A percentile compares a stretch with the other conserved stretches of the same genome.
phyloP scores from a whole-genome alignment of 139 green algal genomes.

The Haematococcus sp. region DNA sequence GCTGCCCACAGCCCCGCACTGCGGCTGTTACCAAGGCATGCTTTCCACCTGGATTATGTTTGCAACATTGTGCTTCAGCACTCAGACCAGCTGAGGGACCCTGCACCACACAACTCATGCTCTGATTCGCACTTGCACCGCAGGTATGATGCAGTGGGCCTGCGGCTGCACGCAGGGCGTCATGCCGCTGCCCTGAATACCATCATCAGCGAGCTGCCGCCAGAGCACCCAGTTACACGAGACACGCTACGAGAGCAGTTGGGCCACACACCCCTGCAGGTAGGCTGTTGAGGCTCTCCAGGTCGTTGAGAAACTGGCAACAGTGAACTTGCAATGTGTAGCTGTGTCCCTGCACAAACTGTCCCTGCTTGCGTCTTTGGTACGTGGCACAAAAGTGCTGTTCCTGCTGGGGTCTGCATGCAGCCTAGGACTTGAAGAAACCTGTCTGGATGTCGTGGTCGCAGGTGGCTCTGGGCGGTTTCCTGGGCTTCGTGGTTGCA shows the following conservation, averaged over 20 bases:
- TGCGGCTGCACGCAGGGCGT: slow-evolving; percentile 59
- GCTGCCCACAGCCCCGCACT: too few species aligned
- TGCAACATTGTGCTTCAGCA: too few species aligned
- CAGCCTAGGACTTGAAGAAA: too few species aligned
- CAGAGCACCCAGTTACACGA: slow-evolving; percentile 66
- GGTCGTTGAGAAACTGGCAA: neutral
- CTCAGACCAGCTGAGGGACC: too few species aligned
- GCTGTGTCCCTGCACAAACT: neutral
- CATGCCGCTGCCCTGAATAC: slow-evolving; percentile 63
- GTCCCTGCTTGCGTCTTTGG: too few species aligned
- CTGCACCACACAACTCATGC: too few species aligned
- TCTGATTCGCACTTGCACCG: too few species aligned
- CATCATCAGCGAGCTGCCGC: slow-evolving; percentile 58
- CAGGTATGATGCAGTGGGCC: slow-evolving; percentile 45
- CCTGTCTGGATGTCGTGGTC: too few species aligned
- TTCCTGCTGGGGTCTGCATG: too few species aligned
- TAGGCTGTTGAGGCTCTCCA: slow-evolving; percentile 10
- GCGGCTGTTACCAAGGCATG: too few species aligned
- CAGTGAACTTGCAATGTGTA: neutral
- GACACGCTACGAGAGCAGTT: slow-evolving; percentile 66
- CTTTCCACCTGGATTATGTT: too few species aligned
- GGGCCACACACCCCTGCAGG: slow-evolving; percentile 79
- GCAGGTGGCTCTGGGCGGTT: slow-evolving; percentile 17
- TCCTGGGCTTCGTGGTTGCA: slow-evolving; percentile 15
- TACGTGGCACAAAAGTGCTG: too few species aligned